These are phyloP conservation scores for Claviceps citrina DNA, from an alignment of 2,329 filamentous ascomycete genomes.

Conservation along the genomic window DNA sequence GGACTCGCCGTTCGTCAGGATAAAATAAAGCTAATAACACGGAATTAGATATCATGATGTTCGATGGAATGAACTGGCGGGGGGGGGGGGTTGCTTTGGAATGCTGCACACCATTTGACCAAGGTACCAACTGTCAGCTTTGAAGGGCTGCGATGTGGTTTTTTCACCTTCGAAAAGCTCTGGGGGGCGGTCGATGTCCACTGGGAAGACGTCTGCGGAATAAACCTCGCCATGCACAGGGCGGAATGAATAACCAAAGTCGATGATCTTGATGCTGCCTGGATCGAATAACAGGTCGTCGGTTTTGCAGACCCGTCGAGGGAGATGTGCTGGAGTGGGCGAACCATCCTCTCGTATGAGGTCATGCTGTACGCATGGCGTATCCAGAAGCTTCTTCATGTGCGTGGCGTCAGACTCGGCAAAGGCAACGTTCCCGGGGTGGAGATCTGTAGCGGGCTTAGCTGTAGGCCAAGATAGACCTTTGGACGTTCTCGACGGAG, in stretches of 20 bases:
- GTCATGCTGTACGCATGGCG: not conserved
- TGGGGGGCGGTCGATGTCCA: not conserved
- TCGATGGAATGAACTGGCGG: too few relatives aligned
- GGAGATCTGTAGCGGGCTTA: too few relatives aligned
- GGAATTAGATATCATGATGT: too few relatives aligned
- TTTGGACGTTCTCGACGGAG: too few relatives aligned
- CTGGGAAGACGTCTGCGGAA: not conserved
- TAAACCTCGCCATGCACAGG: not conserved
- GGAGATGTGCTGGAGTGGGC: not conserved
- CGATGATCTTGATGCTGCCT: not conserved
- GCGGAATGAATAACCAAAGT: not conserved
- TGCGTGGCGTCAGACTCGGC: not conserved
- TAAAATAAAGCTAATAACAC: too few relatives aligned
- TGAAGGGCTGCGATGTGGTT: not conserved
- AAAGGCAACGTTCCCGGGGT: not conserved
- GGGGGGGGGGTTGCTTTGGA: too few relatives aligned
- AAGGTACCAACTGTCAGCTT: not conserved
- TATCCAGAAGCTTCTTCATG: not conserved
- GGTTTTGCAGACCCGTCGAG: not conserved
- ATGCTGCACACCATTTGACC: conserved; percentile 1
- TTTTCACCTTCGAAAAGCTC: not conserved
- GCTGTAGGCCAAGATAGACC: too few relatives aligned
- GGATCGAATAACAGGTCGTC: not conserved
- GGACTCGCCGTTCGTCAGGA: too few relatives aligned
- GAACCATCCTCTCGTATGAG: not conserved